Evolutionary conservation across 202 grass and related monocot genomes (phyloP), one percentile per base, ranked within the genome.

Genomic region (Brachypodium distachyon): DNA sequence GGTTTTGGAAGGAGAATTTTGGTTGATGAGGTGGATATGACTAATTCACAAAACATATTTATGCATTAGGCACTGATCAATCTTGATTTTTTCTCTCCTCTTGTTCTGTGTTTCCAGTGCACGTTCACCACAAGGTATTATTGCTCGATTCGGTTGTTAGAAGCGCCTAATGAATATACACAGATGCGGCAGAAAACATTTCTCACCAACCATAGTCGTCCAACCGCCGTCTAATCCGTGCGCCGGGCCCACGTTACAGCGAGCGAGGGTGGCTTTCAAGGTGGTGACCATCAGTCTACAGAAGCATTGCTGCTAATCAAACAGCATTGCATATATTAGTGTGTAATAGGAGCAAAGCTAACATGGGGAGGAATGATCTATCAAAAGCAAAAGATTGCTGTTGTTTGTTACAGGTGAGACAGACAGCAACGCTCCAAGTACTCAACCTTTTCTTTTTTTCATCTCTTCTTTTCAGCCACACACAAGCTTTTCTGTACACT

Each of bases 361-460:
- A 84, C 86, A 71, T 84, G 70, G n/a, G n/a, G 81, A 70, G 12
- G 76, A 76, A 77, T 88, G 77, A 81, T 72, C 70, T 65, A 88
- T 72, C 70, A 72, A 88, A 81, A 52, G 82, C 73, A 74, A 86
- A 89, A 89, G 78, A 34, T 82, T 68, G 78, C 53, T 82, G 77
- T 78, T 86, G 82, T 86, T 84, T 62, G 73, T 78, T 82, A 89
- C 73, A 74, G 78, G 82, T 79, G 72, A 86, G 82, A 89, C 82
- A 79, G 82, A 86, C 73, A 78, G 60, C 68, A 82, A 82, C 72
- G 83, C 83, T 86, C 59, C 78, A 73, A 73, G 82, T 78, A 74
- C 67, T 34, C 47, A 58, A 39, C 70, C 86, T 84, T 84, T 84
- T 49, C 46, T 81, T 84, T 88, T 36, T 84, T 10, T 38, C 72